Base-by-base conservation (phyloP, 805 yeast genomes). In the Kodamaea hsintzibuensis region DNA sequence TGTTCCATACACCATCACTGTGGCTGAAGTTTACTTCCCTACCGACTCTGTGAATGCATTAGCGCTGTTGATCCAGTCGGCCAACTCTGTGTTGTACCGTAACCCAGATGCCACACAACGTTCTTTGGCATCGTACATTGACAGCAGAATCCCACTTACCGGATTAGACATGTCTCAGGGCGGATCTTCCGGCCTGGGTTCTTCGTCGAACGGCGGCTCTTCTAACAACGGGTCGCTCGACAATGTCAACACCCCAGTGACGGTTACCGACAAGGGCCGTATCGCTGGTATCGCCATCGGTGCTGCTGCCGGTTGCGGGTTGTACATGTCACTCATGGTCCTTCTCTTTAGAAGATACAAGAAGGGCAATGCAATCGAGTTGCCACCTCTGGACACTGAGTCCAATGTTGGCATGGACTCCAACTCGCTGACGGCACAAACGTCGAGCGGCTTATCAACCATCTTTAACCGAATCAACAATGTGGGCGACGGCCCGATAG, bases 11-110 rank as follows among this genome's bases (percentile, higher is more conserved):
- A 81, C 91, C 56, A 89, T 89, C 52, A 88, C 98, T 0, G 89
- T 92, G 56, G 98, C 98, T 6, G 88, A 88, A 67, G 87, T 90
- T 52, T 91, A 88, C 67, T 87, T 91, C 73, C 96, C 96, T 18
- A 67, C 72, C 9, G 67, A 69, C 10, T 70, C 79, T 30, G 79
- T 89, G 14, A 61, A 67, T 1, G 66, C 73, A 0, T 75, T 93
- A 57, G 81, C 82, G 55, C 69, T 69, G 14, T 68, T 77, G 39
- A 68, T 93, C 43, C 70, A 74, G 49, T 71, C 84, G 54, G 58
- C 77, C 0, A 61, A 73, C n/a, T 89, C 96, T 2, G 54, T 62
- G 19, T 67, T 95, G 48, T 93, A 88, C 71, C 60, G 74, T 50
- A 83, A 85, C 66, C 79, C 85, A 16, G 82, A 80, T 60, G 61